These are phyloP conservation scores for Sphaerulina vaccinii DNA, from an alignment of 2,329 filamentous ascomycete species.

Conservation along the genomic window DNA sequence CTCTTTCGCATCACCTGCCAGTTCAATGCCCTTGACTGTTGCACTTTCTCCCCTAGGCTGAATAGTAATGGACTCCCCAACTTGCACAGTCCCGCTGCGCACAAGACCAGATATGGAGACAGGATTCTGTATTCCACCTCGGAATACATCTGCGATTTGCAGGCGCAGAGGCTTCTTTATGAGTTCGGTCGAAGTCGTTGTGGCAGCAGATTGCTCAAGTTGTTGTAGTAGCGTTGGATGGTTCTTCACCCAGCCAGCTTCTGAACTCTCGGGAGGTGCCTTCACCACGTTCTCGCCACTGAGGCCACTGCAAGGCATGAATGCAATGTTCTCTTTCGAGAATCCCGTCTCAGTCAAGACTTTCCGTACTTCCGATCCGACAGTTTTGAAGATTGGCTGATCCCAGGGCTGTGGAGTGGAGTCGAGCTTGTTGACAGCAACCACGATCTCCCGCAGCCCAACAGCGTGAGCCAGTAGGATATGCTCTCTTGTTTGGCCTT, in stretches of 20 bases:
- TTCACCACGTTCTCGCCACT: conserved; percentile 80
- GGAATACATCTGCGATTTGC: conserved; percentile 84
- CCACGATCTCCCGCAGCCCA: conserved; percentile 81
- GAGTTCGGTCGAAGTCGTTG: conserved; percentile 39
- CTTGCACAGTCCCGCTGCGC: conserved; percentile 78
- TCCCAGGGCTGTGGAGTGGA: conserved; percentile 70
- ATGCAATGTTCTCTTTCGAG: conserved; percentile 73
- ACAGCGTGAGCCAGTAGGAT: conserved; percentile 85
- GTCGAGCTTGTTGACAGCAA: conserved; percentile 95
- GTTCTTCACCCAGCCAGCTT: conserved; percentile 68
- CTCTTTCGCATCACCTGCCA: conserved; percentile 69
- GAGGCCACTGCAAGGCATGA: conserved; percentile 86
- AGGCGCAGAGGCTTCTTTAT: conserved; percentile 79
- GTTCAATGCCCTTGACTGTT: conserved; percentile 75
- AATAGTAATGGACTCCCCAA: conserved; percentile 75
- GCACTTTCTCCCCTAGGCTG: conserved; percentile 81
- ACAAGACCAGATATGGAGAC: conserved; percentile 83
- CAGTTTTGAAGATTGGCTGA: conserved; percentile 77
- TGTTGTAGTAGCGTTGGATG: conserved; percentile 72
- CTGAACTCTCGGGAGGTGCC: conserved; percentile 48
- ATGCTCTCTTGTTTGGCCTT: conserved; percentile 92
- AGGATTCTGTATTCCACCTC: conserved; percentile 73
- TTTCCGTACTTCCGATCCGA: conserved; percentile 75
- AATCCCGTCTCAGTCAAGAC: conserved; percentile 85
- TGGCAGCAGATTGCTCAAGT: conserved; percentile 77